Evolutionary conservation across 2,329 filamentous ascomycete genomes (phyloP).

Genomic region (Stagonosporopsis chrysanthemi): DNA sequence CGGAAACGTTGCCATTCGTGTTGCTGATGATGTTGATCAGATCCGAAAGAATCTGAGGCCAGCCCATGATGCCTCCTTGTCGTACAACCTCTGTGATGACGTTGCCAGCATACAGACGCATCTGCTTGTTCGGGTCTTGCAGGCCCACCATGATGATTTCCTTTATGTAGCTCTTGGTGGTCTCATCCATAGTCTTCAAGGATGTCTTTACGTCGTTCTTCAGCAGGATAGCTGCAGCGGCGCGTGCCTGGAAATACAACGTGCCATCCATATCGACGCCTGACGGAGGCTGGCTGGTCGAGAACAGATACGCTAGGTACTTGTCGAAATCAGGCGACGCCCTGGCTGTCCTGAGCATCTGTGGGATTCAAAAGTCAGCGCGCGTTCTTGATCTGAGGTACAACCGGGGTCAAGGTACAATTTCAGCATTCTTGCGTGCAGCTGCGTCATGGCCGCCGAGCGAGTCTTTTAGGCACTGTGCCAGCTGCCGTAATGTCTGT

Average conservation of each 20-base stretch:
- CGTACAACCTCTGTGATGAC: conserved; percentile 92
- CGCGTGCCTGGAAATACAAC: conserved; percentile 79
- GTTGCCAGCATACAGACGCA: conserved; percentile 88
- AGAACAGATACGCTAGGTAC: conserved; percentile 92
- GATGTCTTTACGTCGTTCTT: conserved; percentile 87
- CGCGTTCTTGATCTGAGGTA: conserved; percentile 8
- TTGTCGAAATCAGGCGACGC: conserved; percentile 93
- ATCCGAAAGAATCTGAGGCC: conserved; percentile 89
- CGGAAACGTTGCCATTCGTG: conserved; percentile 69
- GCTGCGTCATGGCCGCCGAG: conserved; percentile 81
- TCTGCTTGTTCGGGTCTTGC: conserved; percentile 80
- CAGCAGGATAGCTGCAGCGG: conserved; percentile 89
- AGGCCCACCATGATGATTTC: conserved; percentile 79
- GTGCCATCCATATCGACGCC: conserved; percentile 66
- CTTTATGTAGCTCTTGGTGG: conserved; percentile 79
- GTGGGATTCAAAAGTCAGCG: conserved; percentile 35
- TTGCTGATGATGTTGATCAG: conserved; percentile 81
- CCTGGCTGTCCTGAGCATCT: conserved; percentile 95
- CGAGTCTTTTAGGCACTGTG: conserved; percentile 88
- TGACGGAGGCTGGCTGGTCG: conserved; percentile 68
- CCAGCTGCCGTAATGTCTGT: conserved; percentile 87
- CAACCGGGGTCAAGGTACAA: conserved; percentile 64
- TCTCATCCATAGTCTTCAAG: conserved; percentile 77
- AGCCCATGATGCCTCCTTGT: conserved; percentile 83
- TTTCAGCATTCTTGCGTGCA: conserved; percentile 88